Conservation (phyloP, 768 basidiomycete species). For the Termitomyces titanicus region DNA sequence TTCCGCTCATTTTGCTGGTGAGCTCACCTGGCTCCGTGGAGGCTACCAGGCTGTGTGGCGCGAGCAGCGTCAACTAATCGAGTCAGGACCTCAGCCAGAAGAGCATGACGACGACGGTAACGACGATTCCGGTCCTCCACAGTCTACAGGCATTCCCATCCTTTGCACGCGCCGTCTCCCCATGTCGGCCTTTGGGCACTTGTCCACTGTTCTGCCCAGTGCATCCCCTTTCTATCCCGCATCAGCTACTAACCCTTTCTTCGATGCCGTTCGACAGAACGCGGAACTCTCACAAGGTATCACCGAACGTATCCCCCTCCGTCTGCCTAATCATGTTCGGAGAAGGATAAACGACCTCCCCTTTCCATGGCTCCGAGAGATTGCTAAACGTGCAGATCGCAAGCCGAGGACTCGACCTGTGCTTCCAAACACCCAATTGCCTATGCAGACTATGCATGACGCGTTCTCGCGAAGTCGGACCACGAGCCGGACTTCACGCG, state of each 20-base stretch:
- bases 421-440: background rate
- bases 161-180: conserved; percentile 62
- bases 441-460: background rate
- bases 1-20: conserved; percentile 46
- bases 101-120: conserved; percentile 43
- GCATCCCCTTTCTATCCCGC: conserved; percentile 27
- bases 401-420: background rate
- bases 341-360: conserved; percentile 72
- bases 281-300: conserved; percentile 71
- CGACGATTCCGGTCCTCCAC: conserved; percentile 7
- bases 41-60: conserved; percentile 74
- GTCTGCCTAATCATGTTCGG: conserved; percentile 45
- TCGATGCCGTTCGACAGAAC: conserved; percentile 89
- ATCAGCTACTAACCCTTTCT: conserved; percentile 79
- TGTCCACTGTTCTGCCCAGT: conserved; percentile 34
- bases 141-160: conserved; percentile 17
- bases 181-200: conserved; percentile 57
- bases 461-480: background rate
- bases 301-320: conserved; percentile 80
- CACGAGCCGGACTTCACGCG: background rate
- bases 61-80: conserved; percentile 49
- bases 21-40: conserved; percentile 77
- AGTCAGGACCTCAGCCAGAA: conserved; percentile 44
- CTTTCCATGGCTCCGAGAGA: conserved; percentile 72
- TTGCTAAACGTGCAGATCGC: conserved; percentile 38